These are phyloP conservation scores for Vitis rupestris DNA, from an alignment of 164 flowering plant species.

Conservation along the genomic window DNA sequence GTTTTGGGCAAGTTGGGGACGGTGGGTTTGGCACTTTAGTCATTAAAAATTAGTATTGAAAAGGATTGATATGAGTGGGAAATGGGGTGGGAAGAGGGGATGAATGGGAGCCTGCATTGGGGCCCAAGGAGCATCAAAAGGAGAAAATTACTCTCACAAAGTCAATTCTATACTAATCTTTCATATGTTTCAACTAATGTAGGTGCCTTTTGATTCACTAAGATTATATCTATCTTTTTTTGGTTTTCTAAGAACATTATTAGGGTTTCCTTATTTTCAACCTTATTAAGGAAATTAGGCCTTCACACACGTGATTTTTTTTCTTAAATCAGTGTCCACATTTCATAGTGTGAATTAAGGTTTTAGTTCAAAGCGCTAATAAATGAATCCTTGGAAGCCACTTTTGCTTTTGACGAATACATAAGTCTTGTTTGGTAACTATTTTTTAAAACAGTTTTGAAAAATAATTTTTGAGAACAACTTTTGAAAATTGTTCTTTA, in stretches of 20 bases:
- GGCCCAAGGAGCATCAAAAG: conserved; percentile 15
- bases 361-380: too few relatives aligned
- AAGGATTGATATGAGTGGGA: conserved; percentile 17
- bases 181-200: conserved; percentile 6
- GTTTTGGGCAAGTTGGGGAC: neutral
- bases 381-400: too few relatives aligned
- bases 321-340: too few relatives aligned
- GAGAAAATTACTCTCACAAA: conserved; percentile 10
- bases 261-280: neutral
- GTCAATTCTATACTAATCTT: conserved; percentile 19
- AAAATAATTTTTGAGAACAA: too few relatives aligned
- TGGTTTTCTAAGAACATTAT: conserved; percentile 1
- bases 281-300: too few relatives aligned
- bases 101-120: conserved; percentile 22
- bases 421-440: too few relatives aligned
- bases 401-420: too few relatives aligned
- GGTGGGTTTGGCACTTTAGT: neutral
- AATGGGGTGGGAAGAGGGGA: conserved; percentile 24
- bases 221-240: conserved; percentile 14
- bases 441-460: too few relatives aligned
- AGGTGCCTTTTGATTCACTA: conserved; percentile 15
- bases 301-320: neutral
- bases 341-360: too few relatives aligned
- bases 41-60: neutral
- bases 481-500: too few relatives aligned